phyloP scores from a whole-genome alignment of 306 rosid genomes.

The Casuarina glauca region DNA sequence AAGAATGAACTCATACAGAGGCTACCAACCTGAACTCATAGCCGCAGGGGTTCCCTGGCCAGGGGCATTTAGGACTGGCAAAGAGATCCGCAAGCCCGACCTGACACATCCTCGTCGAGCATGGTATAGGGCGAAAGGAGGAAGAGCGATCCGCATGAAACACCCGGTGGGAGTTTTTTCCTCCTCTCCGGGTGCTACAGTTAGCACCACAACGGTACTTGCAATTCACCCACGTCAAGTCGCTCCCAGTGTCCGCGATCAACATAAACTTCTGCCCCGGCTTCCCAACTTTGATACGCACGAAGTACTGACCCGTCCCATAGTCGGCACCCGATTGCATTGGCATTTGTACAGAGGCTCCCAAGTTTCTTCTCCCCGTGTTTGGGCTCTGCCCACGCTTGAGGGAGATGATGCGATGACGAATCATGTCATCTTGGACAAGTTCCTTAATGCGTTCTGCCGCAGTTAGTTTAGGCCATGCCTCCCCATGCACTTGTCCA shows the following conservation, averaged over 20 bases:
- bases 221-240: constrained; percentile 74
- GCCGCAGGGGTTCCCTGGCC: constrained; percentile 51
- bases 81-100: constrained; percentile 43
- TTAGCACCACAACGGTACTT: constrained; percentile 18
- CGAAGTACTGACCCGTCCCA: constrained; percentile 63
- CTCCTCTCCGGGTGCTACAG: constrained; percentile 1
- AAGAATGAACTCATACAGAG: neutral
- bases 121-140: constrained; percentile 40
- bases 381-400: neutral
- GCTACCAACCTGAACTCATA: constrained; percentile 59
- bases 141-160: constrained; percentile 52
- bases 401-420: constrained; percentile 29
- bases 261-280: constrained; percentile 59
- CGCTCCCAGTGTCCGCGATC: constrained; percentile 74
- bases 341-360: constrained; percentile 37
- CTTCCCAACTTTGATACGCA: constrained; percentile 56
- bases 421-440: constrained; percentile 31
- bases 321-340: constrained; percentile 52
- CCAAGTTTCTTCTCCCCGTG: constrained; percentile 24
- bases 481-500: neutral
- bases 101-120: constrained; percentile 50
- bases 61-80: constrained; percentile 46
- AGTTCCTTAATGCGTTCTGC: constrained; percentile 34
- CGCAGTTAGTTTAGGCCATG: neutral
- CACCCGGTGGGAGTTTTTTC: constrained; percentile 11